phyloP scores from a whole-genome alignment of 495 filamentous ascomycete genomes.

The Articulospora tetracladia region DNA sequence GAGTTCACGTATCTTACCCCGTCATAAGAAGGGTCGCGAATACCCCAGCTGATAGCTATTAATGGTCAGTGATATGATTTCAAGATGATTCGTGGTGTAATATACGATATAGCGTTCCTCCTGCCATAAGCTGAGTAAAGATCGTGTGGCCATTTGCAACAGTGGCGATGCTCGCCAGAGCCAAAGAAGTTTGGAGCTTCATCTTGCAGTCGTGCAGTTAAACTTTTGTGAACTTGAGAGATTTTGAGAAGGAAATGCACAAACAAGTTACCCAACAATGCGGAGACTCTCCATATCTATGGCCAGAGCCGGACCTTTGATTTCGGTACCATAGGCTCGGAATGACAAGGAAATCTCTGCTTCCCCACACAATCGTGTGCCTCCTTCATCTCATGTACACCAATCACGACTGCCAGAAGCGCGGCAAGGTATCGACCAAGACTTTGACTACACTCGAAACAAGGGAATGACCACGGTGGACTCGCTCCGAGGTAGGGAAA shows the following conservation, averaged over 20 bases:
- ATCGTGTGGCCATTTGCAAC: constrained; percentile 44
- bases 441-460: background rate
- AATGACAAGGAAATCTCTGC: background rate
- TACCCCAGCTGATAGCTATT: constrained; percentile 27
- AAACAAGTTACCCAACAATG: background rate
- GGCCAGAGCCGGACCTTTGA: background rate
- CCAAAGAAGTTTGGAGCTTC: background rate
- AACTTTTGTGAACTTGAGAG: background rate
- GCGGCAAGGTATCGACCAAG: background rate
- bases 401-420: background rate
- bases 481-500: background rate
- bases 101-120: constrained; percentile 31
- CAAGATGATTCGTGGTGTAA: background rate
- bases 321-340: background rate
- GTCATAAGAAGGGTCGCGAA: constrained; percentile 40
- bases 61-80: background rate
- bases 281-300: background rate
- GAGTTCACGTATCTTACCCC: constrained; percentile 24
- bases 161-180: background rate
- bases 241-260: background rate
- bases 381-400: background rate
- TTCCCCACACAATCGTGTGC: background rate
- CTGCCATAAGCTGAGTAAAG: constrained; percentile 45
- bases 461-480: background rate
- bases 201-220: background rate